These are phyloP conservation scores for Leccinum fuscescens DNA, from an alignment of 1,284 basidiomycete species.

Conservation along the genomic window DNA sequence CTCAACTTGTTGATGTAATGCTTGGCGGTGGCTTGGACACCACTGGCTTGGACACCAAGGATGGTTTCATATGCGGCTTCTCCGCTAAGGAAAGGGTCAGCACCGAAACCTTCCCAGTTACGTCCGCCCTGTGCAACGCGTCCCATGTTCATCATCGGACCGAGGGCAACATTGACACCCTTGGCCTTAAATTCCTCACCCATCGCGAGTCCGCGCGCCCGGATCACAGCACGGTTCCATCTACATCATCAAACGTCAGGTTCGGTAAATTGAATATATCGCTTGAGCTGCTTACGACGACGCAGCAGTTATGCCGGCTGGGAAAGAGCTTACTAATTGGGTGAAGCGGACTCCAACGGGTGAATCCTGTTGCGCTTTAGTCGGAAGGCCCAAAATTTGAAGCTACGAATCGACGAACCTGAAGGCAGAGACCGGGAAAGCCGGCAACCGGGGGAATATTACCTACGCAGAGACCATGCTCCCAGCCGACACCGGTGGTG, in stretches of 20 bases:
- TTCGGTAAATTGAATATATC: neutral
- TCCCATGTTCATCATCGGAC: slow-evolving; percentile 61
- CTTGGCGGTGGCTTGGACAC: slow-evolving; percentile 66
- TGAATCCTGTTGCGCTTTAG: slow-evolving; percentile 40
- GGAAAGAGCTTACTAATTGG: slow-evolving; percentile 45
- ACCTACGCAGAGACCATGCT: slow-evolving; percentile 41
- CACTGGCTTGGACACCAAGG: slow-evolving; percentile 60
- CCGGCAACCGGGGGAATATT: slow-evolving; percentile 36
- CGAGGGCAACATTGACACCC: slow-evolving; percentile 64
- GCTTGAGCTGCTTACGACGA: slow-evolving; percentile 43
- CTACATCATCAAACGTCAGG: slow-evolving; percentile 5
- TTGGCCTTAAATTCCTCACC: slow-evolving; percentile 74
- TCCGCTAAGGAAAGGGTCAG: slow-evolving; percentile 65
- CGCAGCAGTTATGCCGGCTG: slow-evolving; percentile 53
- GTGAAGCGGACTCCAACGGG: slow-evolving; percentile 49
- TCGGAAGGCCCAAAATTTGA: neutral
- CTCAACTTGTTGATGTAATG: slow-evolving; percentile 60
- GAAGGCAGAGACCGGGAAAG: slow-evolving; percentile 34
- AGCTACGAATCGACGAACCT: slow-evolving; percentile 14
- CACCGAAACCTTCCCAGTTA: slow-evolving; percentile 72
- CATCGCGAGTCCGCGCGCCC: slow-evolving; percentile 64
- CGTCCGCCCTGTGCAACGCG: slow-evolving; percentile 49
- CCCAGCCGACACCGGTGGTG: slow-evolving; percentile 41
- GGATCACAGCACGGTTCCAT: slow-evolving; percentile 45
- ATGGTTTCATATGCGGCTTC: slow-evolving; percentile 63